Evolutionary conservation across 2,329 filamentous ascomycete genomes (phyloP).

Genomic region (Penicillium sp.): DNA sequence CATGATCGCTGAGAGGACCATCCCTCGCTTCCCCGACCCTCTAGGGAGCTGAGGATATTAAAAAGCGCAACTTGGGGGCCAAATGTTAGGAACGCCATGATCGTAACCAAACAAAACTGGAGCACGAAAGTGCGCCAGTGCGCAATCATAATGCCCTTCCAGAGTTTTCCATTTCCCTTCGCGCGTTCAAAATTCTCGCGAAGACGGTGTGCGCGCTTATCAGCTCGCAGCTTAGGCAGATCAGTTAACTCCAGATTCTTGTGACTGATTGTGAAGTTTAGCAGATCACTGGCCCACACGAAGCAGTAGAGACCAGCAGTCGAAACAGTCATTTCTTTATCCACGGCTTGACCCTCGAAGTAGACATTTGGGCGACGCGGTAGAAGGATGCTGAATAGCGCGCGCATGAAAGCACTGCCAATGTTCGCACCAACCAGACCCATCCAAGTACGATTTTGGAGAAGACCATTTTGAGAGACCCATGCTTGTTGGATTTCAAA

Average conservation of each 20-base stretch:
- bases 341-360: conserved; percentile 59
- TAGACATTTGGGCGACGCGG: conserved; percentile 69
- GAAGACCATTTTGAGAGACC: conserved; percentile 15
- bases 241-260: conserved; percentile 62
- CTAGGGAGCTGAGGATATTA: conserved; percentile 64
- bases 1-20: conserved; percentile 56
- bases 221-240: conserved; percentile 60
- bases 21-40: conserved; percentile 51
- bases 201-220: conserved; percentile 52
- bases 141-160: conserved; percentile 59
- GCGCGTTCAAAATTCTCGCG: conserved; percentile 50
- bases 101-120: conserved; percentile 60
- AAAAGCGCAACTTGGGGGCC: conserved; percentile 69
- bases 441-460: conserved; percentile 32
- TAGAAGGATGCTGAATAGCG: conserved; percentile 51
- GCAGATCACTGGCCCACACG: conserved; percentile 60
- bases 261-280: conserved; percentile 57
- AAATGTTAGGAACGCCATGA: conserved; percentile 61
- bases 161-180: conserved; percentile 48
- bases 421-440: conserved; percentile 53
- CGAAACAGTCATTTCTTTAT: conserved; percentile 62
- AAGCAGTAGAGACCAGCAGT: conserved; percentile 65
- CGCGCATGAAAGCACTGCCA: conserved; percentile 33
- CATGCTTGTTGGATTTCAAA: conserved; percentile 34
- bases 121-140: conserved; percentile 57